phyloP scores from a whole-genome alignment of 495 filamentous ascomycete species.

The Pyrenopolyporus hunteri region DNA sequence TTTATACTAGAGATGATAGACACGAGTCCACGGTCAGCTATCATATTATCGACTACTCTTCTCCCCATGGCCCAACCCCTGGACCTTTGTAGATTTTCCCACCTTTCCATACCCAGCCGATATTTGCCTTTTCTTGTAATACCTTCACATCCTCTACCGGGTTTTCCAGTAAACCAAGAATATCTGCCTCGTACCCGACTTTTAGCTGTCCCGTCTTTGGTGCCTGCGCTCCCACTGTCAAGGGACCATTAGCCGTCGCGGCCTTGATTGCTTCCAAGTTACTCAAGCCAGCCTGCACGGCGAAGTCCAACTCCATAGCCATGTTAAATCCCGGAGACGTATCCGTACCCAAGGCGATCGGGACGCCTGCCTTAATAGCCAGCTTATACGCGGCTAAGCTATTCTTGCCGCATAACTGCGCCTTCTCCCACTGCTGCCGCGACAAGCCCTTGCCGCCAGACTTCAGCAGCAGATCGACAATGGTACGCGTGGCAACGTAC shows the following conservation, averaged over 20 bases:
- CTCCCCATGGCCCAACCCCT: slow-evolving; percentile 47
- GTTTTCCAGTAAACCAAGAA: slow-evolving; percentile 53
- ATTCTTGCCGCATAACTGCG: slow-evolving; percentile 43
- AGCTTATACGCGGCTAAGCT: slow-evolving; percentile 48
- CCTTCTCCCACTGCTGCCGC: slow-evolving; percentile 49
- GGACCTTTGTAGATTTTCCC: slow-evolving; percentile 52
- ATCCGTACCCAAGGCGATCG: slow-evolving; percentile 55
- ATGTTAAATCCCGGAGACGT: slow-evolving; percentile 51
- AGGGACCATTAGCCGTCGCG: slow-evolving; percentile 56
- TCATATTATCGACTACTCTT: slow-evolving; percentile 18
- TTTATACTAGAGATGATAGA: not conserved
- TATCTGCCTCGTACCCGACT: slow-evolving; percentile 56
- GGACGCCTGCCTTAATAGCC: slow-evolving; percentile 50
- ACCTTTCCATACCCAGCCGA: slow-evolving; percentile 56
- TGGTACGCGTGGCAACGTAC: slow-evolving; percentile 52
- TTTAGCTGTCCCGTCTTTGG: slow-evolving; percentile 56
- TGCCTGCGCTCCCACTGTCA: slow-evolving; percentile 52
- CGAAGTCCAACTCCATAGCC: slow-evolving; percentile 55
- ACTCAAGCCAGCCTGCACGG: slow-evolving; percentile 57
- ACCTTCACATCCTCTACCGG: slow-evolving; percentile 55
- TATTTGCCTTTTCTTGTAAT: slow-evolving; percentile 48
- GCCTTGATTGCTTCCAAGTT: slow-evolving; percentile 60
- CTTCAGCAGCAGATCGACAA: slow-evolving; percentile 47
- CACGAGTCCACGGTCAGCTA: not conserved
- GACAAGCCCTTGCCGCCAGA: slow-evolving; percentile 41